phyloP scores from a whole-genome alignment of 2,329 filamentous ascomycete genomes.

The Trichoderma aggressivum region DNA sequence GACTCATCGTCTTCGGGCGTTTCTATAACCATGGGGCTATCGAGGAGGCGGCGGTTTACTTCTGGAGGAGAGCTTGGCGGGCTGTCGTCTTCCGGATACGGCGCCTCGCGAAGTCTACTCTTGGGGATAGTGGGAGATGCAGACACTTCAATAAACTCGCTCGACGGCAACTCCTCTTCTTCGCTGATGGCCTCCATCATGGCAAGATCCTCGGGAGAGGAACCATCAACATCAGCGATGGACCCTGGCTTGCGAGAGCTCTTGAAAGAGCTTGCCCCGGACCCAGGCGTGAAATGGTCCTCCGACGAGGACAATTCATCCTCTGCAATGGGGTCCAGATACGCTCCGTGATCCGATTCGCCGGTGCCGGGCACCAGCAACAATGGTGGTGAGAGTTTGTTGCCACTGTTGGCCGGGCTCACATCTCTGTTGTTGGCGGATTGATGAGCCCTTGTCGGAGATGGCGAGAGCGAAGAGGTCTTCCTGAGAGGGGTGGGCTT shows the following conservation, averaged over 20 bases:
- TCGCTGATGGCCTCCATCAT: constrained; percentile 23
- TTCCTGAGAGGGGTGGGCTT: not conserved
- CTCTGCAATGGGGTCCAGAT: constrained; percentile 11
- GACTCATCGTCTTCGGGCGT: constrained; percentile 40
- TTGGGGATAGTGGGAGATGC: constrained; percentile 38
- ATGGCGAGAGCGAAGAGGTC: constrained; percentile 24
- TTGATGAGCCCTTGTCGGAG: constrained; percentile 5
- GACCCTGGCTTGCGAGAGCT: not conserved
- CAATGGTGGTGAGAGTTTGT: constrained; percentile 2
- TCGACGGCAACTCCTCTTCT: constrained; percentile 33
- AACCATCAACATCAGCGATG: not conserved
- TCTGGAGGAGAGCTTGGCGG: constrained; percentile 49
- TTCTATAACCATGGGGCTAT: constrained; percentile 44
- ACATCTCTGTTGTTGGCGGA: not conserved
- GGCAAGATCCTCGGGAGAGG: constrained; percentile 17
- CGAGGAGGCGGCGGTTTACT: constrained; percentile 34
- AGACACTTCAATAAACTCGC: constrained; percentile 43
- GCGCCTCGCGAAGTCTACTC: constrained; percentile 31
- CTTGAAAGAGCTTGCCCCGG: not conserved
- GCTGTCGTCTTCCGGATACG: constrained; percentile 40
- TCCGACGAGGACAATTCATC: constrained; percentile 1
- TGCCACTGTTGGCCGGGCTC: not conserved
- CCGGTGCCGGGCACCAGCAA: not conserved
- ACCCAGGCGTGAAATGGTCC: not conserved
- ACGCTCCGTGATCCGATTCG: constrained; percentile 7